Base-by-base conservation (phyloP, 2,329 filamentous ascomycete genomes). In the Beauveria scarabaeidicola region DNA sequence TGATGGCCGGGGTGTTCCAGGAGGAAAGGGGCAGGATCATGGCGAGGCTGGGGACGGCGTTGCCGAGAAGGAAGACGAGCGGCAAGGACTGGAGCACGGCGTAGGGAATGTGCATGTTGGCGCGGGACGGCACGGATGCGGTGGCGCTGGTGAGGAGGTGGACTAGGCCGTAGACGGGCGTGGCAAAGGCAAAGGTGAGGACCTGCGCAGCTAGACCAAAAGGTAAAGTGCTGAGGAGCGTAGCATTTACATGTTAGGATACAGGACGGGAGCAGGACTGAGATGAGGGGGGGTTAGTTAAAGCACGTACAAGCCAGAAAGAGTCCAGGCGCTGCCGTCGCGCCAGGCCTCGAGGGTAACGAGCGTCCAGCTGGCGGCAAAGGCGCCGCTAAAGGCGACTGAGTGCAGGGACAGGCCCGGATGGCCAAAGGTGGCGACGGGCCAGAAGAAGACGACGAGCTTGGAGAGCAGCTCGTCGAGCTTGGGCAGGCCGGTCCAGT, bases 331-430 rank as follows among this genome's bases (percentile, higher is more conserved):
- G 19, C 56, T 64, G 19, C 63, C 64, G 7, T 36, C 48, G 41
- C 64, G 60, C 64, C 64, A 65, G 44, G 64, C 63, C 58, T 66
- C 64, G 27, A 66, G 55, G 43, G 61, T 62, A 8, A 64, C 56
- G 15, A 66, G 58, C 0, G 60, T 46, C 63, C 63, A 66, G 1
- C 58, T 59, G 15, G 63, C 61, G 17, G 44, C 25, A 58, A 64
- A 65, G 2, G 64, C 60, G 32, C 64, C 64, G 13, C 64, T 62
- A 21, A 66, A 64, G 9, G 61, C 64, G 46, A 65, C 15, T 1
- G 61, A 60, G 36, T 66, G 64, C 36, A 66, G 58, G n/a, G 63
- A 50, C 53, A 65, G 36, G 8, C 29, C 63, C 8, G 64, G 61
- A 36, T 62, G 59, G 21, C 32, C 58, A 0, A 57, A 59, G 3